Conservation (phyloP, 148 eudicot genomes). For the Pharnaceum exiguum region DNA sequence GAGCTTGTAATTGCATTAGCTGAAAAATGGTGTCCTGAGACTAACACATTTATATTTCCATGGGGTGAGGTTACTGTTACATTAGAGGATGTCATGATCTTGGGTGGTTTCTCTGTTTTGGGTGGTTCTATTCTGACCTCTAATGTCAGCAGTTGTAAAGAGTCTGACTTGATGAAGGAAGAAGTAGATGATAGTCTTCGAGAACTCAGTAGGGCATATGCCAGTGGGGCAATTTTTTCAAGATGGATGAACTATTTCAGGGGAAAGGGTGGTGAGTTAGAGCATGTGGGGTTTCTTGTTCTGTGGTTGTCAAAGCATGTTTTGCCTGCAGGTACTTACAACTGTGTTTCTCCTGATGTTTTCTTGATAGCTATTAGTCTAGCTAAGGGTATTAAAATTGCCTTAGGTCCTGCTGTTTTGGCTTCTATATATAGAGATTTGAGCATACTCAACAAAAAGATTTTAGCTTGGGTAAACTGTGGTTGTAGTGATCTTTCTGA, state of each 20-base stretch:
- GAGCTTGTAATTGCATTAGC: too few species aligned
- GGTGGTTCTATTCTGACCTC: too few species aligned
- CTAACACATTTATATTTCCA: too few species aligned
- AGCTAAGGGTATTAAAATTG: conserved; percentile 18
- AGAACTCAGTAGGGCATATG: too few species aligned
- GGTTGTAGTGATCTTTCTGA: neutral
- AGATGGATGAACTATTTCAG: conserved; percentile 30
- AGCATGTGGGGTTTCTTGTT: conserved; percentile 30
- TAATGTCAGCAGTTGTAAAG: too few species aligned
- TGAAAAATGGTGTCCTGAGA: too few species aligned
- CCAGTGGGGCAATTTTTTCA: too few species aligned
- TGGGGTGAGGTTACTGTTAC: too few species aligned
- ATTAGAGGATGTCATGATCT: too few species aligned
- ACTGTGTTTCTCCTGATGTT: conserved; percentile 3
- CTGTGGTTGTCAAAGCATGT: conserved; percentile 36
- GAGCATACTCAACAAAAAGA: conserved; percentile 8
- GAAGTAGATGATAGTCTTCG: too few species aligned
- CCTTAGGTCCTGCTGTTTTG: conserved; percentile 25
- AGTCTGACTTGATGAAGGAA: too few species aligned
- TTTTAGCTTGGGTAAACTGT: neutral
- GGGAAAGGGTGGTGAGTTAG: conserved; percentile 19
- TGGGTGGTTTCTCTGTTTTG: too few species aligned
- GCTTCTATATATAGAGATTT: conserved; percentile 32
- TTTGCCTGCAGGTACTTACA: conserved; percentile 7
- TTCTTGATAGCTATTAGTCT: conserved; percentile 21